Evolutionary conservation across 2,329 filamentous ascomycete species (phyloP), one percentile per base, ranked within the genome.

Genomic region (Phyllosticta capitalensis): DNA sequence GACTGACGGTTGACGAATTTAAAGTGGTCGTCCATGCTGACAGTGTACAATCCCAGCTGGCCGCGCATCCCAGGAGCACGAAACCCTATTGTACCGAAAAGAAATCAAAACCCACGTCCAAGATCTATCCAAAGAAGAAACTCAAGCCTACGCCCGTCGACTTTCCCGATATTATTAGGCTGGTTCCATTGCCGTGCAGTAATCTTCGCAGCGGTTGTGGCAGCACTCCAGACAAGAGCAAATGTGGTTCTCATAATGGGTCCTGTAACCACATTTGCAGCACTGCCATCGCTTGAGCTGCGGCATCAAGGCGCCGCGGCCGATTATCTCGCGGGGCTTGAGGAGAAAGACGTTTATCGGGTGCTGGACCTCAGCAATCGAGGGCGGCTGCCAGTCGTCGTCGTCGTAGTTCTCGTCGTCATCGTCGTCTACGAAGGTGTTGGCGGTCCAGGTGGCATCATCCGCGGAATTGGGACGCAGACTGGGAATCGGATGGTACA

Each of bases 231-330:
- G 50, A 22, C 50, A 58, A 30, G 48, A 52, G 55, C 59, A 61
- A 3, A 61, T 28, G 12, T 58, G 17, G 19, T 30, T 61, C 55
- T 61, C 59, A n/a, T 55, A 58, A 50, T 61, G 59, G n/a, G 59
- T 61, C 12, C 48, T 58, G 50, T 28, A 53, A 9, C 30, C 19
- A 49, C 59, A 61, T 14, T 21, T 21, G 59, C 59, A 61, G 55
- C 59, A 61, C 24, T 22, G 21, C 59, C 59, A 61, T 28, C 57
- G 52, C 22, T 19, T 54, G 30, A 52, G 48, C 24, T 26, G 24
- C 24, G 24, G 24, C 24, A 26, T 26, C 24, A 26, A 26, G 24
- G 24, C 24, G 4, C 56, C 56, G 5, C 49, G 30, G 12, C 53
- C 49, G n/a, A 45, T 10, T 6, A 58, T 19, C 2, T 26, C 50